These are phyloP conservation scores for Scenedesmus sp. DNA, from an alignment of 163 green algal genomes.

Conservation along the genomic window DNA sequence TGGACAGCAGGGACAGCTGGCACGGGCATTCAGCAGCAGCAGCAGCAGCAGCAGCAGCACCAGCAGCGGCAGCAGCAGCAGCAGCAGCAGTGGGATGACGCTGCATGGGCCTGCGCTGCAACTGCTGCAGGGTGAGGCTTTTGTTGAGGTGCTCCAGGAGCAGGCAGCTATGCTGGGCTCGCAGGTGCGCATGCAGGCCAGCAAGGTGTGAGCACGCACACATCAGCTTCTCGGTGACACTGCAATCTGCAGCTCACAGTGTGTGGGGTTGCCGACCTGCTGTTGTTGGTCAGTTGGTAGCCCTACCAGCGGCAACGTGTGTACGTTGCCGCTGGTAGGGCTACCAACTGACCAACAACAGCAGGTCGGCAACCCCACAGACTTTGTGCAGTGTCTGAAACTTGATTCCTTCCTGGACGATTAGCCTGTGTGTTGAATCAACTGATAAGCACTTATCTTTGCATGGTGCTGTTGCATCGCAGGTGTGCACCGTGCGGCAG, in stretches of 20 bases:
- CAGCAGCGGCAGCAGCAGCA: no score
- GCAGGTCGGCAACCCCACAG: no score
- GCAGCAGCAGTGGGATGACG: not conserved
- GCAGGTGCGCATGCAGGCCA: conserved; percentile 10
- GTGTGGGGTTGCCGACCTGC: no score
- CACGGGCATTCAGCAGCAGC: conserved; percentile 9
- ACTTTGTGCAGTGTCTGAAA: no score
- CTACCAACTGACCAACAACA: no score
- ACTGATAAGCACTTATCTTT: not conserved
- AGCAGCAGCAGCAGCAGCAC: no score
- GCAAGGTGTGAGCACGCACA: no score
- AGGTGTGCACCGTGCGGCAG: not conserved
- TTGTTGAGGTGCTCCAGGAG: not conserved
- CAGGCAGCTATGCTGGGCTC: not conserved
- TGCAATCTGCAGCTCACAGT: no score
- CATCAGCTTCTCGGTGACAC: no score
- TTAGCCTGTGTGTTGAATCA: not conserved
- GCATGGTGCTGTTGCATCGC: not conserved
- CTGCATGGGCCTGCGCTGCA: not conserved
- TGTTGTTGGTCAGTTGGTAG: no score
- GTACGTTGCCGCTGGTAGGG: no score
- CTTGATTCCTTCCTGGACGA: not conserved
- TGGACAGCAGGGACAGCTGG: not conserved
- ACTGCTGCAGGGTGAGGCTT: not conserved
- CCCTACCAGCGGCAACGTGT: no score